Evolutionary conservation across 73 alveolate genomes (phyloP), one percentile per base, ranked within the genome.

Genomic region (Paramecium caudatum): DNA sequence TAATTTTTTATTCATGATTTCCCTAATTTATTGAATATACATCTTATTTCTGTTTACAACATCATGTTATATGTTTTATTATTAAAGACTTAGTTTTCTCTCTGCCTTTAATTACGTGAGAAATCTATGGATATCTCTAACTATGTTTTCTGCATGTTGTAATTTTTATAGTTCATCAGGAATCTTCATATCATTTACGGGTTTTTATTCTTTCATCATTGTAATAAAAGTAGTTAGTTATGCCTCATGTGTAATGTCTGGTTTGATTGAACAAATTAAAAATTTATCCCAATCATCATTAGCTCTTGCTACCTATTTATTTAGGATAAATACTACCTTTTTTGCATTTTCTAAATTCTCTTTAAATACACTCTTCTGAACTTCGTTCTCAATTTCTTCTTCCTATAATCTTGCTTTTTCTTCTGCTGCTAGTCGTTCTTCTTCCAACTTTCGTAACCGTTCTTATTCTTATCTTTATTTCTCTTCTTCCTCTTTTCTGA

Each of bases 201-300:
- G 19, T 69, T 74, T 87, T 19, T 81, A 17, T 70, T 95, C 98
- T 23, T 61, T 87, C 91, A 92, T 68, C 61, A 91, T 69, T 1
- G 97, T 93, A 5, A 95, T 95, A 69, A 83, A 90, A 16, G 98
- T 93, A 33, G 96, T 91, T 23, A 95, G 55, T 65, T 95, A 92
- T 45, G 68, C 82, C 47, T 95, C 98, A 12, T 41, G 70, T 5
- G 55, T 50, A 8, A 96, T 95, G 46, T 95, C 98, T 27, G 98
- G 98, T n/a, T 91, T 82, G 15, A 84, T 83, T 17, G 93, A 94
- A 46, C 97, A 94, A 7, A 25, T 13, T 15, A 92, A 32, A 84
- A 82, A 94, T 49, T 94, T 94, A 12, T 86, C 94, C 97, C 94
- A 94, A 33, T 85, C 61, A 49, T 82, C 47, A 10, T 33, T 68